A percentile compares a stretch with the other conserved stretches of the same genome.
phyloP scores from a whole-genome alignment of 2,329 filamentous ascomycete species.

The Ceratocystiopsis sp. region DNA sequence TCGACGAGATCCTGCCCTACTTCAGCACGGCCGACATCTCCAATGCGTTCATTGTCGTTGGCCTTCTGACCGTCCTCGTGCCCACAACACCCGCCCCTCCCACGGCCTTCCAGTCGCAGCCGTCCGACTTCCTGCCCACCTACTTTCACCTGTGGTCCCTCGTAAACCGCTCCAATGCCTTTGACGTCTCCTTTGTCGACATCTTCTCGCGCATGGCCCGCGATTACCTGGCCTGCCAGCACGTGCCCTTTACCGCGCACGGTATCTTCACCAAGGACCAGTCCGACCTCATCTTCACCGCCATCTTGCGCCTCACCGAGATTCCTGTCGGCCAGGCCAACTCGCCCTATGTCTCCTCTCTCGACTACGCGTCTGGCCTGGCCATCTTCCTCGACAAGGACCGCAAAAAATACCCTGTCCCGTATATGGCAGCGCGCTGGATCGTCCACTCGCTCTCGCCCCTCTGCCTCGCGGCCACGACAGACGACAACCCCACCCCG shows the following conservation, averaged over 20 bases:
- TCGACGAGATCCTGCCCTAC: slow-evolving; percentile 66
- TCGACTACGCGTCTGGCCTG: slow-evolving; percentile 70
- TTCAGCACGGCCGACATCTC: slow-evolving; percentile 90
- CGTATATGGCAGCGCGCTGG: slow-evolving; percentile 85
- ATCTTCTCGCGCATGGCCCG: slow-evolving; percentile 73
- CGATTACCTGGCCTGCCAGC: slow-evolving; percentile 58
- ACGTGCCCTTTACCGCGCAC: slow-evolving; percentile 68
- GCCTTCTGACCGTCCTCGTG: slow-evolving; percentile 69
- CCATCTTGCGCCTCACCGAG: slow-evolving; percentile 73
- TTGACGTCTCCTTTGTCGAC: slow-evolving; percentile 79
- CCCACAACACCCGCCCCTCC: slow-evolving; percentile 66
- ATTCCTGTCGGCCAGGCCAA: slow-evolving; percentile 94
- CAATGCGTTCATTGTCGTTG: slow-evolving; percentile 83
- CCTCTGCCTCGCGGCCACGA: slow-evolving; percentile 45
- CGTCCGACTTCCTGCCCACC: slow-evolving; percentile 77
- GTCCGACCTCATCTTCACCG: slow-evolving; percentile 82
- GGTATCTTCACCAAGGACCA: slow-evolving; percentile 89
- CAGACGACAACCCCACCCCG: neutral
- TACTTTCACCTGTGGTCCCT: slow-evolving; percentile 96
- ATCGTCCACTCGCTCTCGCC: slow-evolving; percentile 88
- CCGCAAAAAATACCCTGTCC: slow-evolving; percentile 77
- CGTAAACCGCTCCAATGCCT: slow-evolving; percentile 71
- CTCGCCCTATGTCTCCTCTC: slow-evolving; percentile 65
- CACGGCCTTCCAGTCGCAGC: slow-evolving; percentile 58
- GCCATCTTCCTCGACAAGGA: slow-evolving; percentile 83